Evolutionary conservation across 2,329 filamentous ascomycete species (phyloP).

Genomic region (Scytalidium sp.): DNA sequence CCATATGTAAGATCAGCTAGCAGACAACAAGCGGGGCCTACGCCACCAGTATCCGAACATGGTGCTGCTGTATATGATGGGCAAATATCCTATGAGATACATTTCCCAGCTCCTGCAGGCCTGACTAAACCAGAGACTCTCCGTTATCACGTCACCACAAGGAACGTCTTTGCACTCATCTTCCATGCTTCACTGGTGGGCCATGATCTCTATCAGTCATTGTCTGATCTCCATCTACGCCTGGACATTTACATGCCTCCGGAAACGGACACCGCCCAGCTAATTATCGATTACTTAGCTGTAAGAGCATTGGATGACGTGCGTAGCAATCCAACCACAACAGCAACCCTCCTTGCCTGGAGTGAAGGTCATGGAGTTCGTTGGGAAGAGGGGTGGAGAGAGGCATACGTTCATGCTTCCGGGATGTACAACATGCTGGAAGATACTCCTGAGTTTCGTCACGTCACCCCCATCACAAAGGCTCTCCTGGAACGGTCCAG

Average conservation of each 20-base stretch:
- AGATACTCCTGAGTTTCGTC: slow-evolving; percentile 51
- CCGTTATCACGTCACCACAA: slow-evolving; percentile 61
- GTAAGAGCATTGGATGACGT: slow-evolving; percentile 61
- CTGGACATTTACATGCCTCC: slow-evolving; percentile 57
- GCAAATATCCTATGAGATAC: slow-evolving; percentile 59
- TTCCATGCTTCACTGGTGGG: slow-evolving; percentile 65
- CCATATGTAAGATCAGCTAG: slow-evolving; percentile 34
- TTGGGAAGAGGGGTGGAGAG: slow-evolving; percentile 66
- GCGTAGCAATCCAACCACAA: slow-evolving; percentile 55
- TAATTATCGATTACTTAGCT: slow-evolving; percentile 59
- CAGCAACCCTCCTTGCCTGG: slow-evolving; percentile 63
- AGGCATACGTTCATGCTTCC: slow-evolving; percentile 64
- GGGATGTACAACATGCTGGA: slow-evolving; percentile 59
- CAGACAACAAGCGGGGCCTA: slow-evolving; percentile 15
- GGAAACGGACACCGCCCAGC: slow-evolving; percentile 53
- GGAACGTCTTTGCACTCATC: slow-evolving; percentile 66
- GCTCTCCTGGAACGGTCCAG: slow-evolving; percentile 60
- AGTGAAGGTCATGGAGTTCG: slow-evolving; percentile 56
- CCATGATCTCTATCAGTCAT: slow-evolving; percentile 58
- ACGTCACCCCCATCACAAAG: slow-evolving; percentile 58
- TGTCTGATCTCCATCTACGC: slow-evolving; percentile 59
- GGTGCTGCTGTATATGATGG: slow-evolving; percentile 35
- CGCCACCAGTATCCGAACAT: slow-evolving; percentile 33
- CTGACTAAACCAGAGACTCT: slow-evolving; percentile 45
- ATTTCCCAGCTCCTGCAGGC: slow-evolving; percentile 55